Evolutionary conservation across 1,284 basidiomycete genomes (phyloP).

Genomic region (Apiotrichum gracile): DNA sequence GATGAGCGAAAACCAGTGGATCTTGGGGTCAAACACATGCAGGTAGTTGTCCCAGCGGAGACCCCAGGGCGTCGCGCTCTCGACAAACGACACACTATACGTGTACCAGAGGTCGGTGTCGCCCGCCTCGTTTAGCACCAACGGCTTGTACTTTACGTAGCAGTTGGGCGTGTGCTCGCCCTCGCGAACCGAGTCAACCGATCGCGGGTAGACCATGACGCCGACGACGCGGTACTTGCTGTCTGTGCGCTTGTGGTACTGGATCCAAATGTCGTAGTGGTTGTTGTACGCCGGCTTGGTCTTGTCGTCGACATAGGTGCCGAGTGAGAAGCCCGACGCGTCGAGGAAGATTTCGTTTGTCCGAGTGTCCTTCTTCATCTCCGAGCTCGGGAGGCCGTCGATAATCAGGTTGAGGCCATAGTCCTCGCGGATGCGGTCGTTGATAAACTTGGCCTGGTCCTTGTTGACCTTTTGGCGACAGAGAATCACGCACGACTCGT

Average conservation of each 20-base stretch:
- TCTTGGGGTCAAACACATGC: slow-evolving; percentile 55
- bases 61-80: slow-evolving; percentile 80
- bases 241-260: slow-evolving; percentile 72
- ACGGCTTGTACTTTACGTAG: slow-evolving; percentile 41
- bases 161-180: slow-evolving; percentile 33
- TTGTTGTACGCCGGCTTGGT: slow-evolving; percentile 71
- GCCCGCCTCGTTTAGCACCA: slow-evolving; percentile 60
- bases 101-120: slow-evolving; percentile 76
- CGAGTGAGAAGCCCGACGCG: slow-evolving; percentile 55
- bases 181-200: slow-evolving; percentile 27
- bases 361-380: slow-evolving; percentile 74
- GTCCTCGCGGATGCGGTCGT: slow-evolving; percentile 82
- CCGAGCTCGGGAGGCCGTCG: slow-evolving; percentile 87
- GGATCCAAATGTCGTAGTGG: slow-evolving; percentile 60
- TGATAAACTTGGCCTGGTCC: slow-evolving; percentile 70
- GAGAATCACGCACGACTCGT: slow-evolving; percentile 65
- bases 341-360: slow-evolving; percentile 81
- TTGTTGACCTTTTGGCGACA: slow-evolving; percentile 62
- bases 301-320: slow-evolving; percentile 19
- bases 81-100: slow-evolving; percentile 81
- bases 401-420: slow-evolving; percentile 94
- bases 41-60: slow-evolving; percentile 90
- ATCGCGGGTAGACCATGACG: slow-evolving; percentile 82
- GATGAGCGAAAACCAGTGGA: slow-evolving; percentile 78
- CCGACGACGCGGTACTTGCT: slow-evolving; percentile 76